These are phyloP conservation scores for Phaeosphaeriaceae sp. DNA, from an alignment of 2,329 filamentous ascomycete genomes.

Conservation along the genomic window DNA sequence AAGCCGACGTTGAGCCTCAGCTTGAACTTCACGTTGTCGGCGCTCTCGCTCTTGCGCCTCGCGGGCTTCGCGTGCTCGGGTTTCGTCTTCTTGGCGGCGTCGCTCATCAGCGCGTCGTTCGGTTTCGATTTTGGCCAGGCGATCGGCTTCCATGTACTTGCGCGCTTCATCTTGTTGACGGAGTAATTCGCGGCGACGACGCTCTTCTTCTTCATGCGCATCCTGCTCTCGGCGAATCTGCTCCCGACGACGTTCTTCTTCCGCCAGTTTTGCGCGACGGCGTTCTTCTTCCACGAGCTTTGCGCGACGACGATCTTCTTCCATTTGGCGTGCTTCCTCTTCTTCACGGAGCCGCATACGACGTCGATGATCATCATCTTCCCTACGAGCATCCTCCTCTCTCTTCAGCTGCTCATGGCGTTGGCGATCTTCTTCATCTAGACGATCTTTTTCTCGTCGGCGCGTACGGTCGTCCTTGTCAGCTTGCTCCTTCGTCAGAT, in stretches of 20 bases:
- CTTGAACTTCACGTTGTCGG: slow-evolving; percentile 31
- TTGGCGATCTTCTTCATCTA: slow-evolving; percentile 32
- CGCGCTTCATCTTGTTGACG: slow-evolving; percentile 39
- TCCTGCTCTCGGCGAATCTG: slow-evolving; percentile 28
- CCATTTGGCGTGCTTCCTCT: slow-evolving; percentile 22
- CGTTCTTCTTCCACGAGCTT: slow-evolving; percentile 29
- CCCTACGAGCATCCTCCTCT: slow-evolving; percentile 31
- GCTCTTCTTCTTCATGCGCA: slow-evolving; percentile 26
- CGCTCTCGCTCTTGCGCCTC: slow-evolving; percentile 39
- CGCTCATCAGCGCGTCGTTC: slow-evolving; percentile 33
- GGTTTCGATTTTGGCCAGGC: slow-evolving; percentile 33
- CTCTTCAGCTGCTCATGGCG: slow-evolving; percentile 26
- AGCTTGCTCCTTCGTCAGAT: slow-evolving; percentile 63
- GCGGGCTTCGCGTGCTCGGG: slow-evolving; percentile 34
- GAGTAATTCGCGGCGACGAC: slow-evolving; percentile 27
- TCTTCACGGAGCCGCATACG: slow-evolving; percentile 28
- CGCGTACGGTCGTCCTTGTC: slow-evolving; percentile 54
- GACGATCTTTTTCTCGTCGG: slow-evolving; percentile 40
- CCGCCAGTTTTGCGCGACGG: slow-evolving; percentile 28
- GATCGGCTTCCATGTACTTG: slow-evolving; percentile 35
- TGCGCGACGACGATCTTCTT: slow-evolving; percentile 25
- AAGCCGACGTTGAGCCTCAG: slow-evolving; percentile 37
- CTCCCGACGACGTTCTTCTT: slow-evolving; percentile 29
- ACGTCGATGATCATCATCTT: slow-evolving; percentile 34
- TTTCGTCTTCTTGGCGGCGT: slow-evolving; percentile 34